These are phyloP conservation scores for Tagetes patula DNA, from an alignment of 129 eudicot species.

Conservation along the genomic window DNA sequence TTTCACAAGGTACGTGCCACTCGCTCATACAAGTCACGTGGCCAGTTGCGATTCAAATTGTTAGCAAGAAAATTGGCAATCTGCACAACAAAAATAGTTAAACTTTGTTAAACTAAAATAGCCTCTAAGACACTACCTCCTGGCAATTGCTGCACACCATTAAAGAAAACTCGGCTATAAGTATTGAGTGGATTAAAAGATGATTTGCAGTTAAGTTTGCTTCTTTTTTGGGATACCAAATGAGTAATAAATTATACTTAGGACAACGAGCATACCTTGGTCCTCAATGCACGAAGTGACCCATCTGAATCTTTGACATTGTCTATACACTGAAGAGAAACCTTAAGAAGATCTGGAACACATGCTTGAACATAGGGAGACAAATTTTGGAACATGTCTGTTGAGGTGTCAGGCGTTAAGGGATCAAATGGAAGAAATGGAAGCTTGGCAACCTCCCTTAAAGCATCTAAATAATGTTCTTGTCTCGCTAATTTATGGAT, in stretches of 20 bases:
- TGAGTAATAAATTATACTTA: background rate
- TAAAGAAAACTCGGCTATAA: background rate
- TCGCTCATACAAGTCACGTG: slow-evolving; percentile 79
- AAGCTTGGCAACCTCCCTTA: slow-evolving; percentile 82
- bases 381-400: slow-evolving; percentile 57
- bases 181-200: no score
- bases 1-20: slow-evolving; percentile 83
- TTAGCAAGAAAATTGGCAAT: slow-evolving; percentile 88
- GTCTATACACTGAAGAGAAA: slow-evolving; percentile 84
- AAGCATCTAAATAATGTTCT: slow-evolving; percentile 70
- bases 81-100: slow-evolving; percentile 42
- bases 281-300: slow-evolving; percentile 85
- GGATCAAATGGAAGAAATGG: slow-evolving; percentile 96
- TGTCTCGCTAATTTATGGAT: slow-evolving; percentile 63
- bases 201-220: no score
- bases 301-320: slow-evolving; percentile 86
- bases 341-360: slow-evolving; percentile 91
- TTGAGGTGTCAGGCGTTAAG: slow-evolving; percentile 58
- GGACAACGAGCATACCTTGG: slow-evolving; percentile 57
- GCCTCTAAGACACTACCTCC: no score
- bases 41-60: slow-evolving; percentile 87
- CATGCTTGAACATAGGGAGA: slow-evolving; percentile 93
- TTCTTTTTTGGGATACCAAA: background rate
- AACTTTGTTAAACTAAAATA: background rate
- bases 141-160: background rate